Conservation (phyloP, 2,329 filamentous ascomycete genomes). For the Neofusicoccum umdonicola region DNA sequence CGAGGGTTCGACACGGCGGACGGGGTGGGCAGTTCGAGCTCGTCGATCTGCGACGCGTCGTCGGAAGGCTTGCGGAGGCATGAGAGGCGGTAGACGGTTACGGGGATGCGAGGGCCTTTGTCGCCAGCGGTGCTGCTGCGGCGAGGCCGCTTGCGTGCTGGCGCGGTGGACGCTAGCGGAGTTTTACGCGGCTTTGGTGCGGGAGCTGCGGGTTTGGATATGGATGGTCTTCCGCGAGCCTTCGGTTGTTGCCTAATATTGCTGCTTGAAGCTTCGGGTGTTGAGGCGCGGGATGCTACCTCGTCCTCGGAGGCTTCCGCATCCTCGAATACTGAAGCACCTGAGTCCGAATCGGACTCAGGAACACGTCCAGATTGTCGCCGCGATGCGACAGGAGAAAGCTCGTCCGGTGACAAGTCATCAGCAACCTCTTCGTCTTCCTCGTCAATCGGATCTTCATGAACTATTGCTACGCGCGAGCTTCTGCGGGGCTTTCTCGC, state of each 20-base stretch:
- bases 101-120: constrained; percentile 23
- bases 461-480: background rate
- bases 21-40: constrained; percentile 33
- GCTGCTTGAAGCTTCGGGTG: background rate
- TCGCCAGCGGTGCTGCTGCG: background rate
- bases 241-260: constrained; percentile 13
- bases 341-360: background rate
- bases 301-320: constrained; percentile 16
- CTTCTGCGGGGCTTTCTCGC: background rate
- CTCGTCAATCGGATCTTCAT: background rate
- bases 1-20: constrained; percentile 39
- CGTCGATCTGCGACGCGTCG: constrained; percentile 23
- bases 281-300: background rate
- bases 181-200: constrained; percentile 22
- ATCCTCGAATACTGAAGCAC: constrained; percentile 20
- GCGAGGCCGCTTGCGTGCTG: constrained; percentile 29
- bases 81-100: constrained; percentile 31
- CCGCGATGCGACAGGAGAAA: background rate
- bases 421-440: background rate
- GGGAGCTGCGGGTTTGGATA: constrained; percentile 13
- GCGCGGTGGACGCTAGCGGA: background rate
- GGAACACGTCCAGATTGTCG: background rate
- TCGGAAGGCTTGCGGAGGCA: constrained; percentile 21
- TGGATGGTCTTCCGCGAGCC: constrained; percentile 18
- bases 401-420: constrained; percentile 17